Evolutionary conservation across 306 rosid species (phyloP).

Genomic region (Malus asiatica): DNA sequence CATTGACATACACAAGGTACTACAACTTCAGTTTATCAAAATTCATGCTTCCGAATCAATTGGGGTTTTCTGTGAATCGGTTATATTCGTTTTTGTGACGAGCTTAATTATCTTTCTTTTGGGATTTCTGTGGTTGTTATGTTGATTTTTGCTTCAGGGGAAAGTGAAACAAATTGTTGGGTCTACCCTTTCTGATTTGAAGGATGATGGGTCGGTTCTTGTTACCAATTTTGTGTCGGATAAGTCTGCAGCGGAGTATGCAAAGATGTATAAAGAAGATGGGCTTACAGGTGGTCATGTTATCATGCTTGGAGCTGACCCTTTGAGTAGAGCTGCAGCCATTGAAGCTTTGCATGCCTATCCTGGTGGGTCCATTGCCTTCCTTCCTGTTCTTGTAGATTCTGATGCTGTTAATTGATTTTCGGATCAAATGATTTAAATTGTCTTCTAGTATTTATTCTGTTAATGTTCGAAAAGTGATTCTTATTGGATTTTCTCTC

Average conservation of each 20-base stretch:
- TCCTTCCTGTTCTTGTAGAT: background rate
- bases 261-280: conserved; percentile 64
- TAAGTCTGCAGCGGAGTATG: conserved; percentile 77
- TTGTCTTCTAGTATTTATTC: background rate
- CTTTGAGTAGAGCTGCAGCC: conserved; percentile 74
- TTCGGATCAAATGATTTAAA: background rate
- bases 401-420: background rate
- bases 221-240: conserved; percentile 89
- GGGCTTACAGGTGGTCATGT: conserved; percentile 81
- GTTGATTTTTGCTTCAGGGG: conserved; percentile 38
- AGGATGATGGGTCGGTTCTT: conserved; percentile 53
- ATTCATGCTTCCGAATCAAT: background rate
- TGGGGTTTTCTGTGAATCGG: background rate
- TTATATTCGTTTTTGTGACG: background rate
- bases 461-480: background rate
- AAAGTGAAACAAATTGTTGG: conserved; percentile 94
- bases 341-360: conserved; percentile 74
- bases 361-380: conserved; percentile 45
- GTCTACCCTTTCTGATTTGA: conserved; percentile 70
- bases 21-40: background rate
- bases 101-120: background rate
- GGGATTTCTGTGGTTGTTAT: background rate
- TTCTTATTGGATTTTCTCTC: background rate
- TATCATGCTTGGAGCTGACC: conserved; percentile 89
- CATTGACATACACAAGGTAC: conserved; percentile 84